phyloP scores from a whole-genome alignment of 164 flowering plant genomes.

The Vitis cinerea region DNA sequence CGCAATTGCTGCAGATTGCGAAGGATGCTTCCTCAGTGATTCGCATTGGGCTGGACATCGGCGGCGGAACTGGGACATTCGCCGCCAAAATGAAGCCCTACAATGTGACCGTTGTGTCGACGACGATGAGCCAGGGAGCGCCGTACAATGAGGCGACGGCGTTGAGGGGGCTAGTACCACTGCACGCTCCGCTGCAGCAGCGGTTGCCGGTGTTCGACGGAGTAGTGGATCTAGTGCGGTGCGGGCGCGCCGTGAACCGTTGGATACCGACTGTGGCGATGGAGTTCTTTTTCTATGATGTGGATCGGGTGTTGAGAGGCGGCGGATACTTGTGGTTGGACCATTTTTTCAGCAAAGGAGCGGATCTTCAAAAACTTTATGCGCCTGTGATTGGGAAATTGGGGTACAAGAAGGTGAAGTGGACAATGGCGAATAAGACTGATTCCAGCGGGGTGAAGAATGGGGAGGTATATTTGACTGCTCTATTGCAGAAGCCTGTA shows the following conservation, averaged over 20 bases:
- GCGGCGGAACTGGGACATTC: conserved; percentile 86
- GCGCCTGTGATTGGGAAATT: conserved; percentile 69
- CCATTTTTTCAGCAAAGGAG: conserved; percentile 72
- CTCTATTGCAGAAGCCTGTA: conserved; percentile 81
- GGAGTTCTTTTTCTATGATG: conserved; percentile 85
- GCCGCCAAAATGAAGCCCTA: conserved; percentile 74
- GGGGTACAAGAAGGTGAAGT: conserved; percentile 89
- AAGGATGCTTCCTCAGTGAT: conserved; percentile 37
- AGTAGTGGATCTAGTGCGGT: conserved; percentile 75
- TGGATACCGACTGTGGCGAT: conserved; percentile 73
- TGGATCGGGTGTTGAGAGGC: conserved; percentile 81
- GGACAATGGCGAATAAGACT: conserved; percentile 70
- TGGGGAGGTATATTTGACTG: conserved; percentile 88
- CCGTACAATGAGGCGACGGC: conserved; percentile 78
- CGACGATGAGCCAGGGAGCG: conserved; percentile 80
- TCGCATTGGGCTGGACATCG: conserved; percentile 77
- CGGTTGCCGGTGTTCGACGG: conserved; percentile 87
- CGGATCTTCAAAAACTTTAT: conserved; percentile 70
- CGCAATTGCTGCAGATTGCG: conserved; percentile 47
- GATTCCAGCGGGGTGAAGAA: conserved; percentile 70
- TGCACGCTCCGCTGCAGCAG: conserved; percentile 93
- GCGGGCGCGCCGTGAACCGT: conserved; percentile 82
- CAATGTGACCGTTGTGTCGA: conserved; percentile 76
- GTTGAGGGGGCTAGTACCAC: conserved; percentile 69
- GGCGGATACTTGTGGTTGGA: conserved; percentile 93